phyloP scores from a whole-genome alignment of 2,329 filamentous ascomycete species.

The Tolypocladium capitatum region DNA sequence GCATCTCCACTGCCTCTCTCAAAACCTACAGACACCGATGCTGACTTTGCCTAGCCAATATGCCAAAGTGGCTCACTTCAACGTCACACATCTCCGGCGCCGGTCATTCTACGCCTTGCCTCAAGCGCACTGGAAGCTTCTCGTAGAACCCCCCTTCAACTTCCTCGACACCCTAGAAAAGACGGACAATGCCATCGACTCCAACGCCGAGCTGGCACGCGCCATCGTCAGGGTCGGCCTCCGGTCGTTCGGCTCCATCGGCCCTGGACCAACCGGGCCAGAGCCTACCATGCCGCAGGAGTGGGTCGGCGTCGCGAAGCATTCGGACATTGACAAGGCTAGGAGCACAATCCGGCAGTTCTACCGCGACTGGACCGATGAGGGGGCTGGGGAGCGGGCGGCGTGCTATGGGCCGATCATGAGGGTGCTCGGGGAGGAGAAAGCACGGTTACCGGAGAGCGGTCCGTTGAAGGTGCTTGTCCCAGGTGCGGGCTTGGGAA shows the following conservation, averaged over 20 bases:
- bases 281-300: slow-evolving; percentile 38
- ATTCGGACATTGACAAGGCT: slow-evolving; percentile 75
- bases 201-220: slow-evolving; percentile 72
- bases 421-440: slow-evolving; percentile 43
- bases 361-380: slow-evolving; percentile 85
- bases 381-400: slow-evolving; percentile 60
- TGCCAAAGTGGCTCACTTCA: slow-evolving; percentile 71
- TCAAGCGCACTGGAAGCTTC: slow-evolving; percentile 67
- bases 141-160: slow-evolving; percentile 70
- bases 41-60: slow-evolving; percentile 51
- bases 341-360: slow-evolving; percentile 86
- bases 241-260: slow-evolving; percentile 47
- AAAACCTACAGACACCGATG: neutral
- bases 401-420: slow-evolving; percentile 67
- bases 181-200: slow-evolving; percentile 78
- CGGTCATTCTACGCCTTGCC: slow-evolving; percentile 90
- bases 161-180: slow-evolving; percentile 65
- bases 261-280: slow-evolving; percentile 20
- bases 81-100: slow-evolving; percentile 78
- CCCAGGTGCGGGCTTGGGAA: slow-evolving; percentile 78
- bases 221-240: slow-evolving; percentile 62
- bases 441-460: slow-evolving; percentile 13
- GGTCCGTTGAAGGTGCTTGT: slow-evolving; percentile 56
- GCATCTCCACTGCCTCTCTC: neutral
- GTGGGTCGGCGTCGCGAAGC: slow-evolving; percentile 59